These are phyloP conservation scores for Wallacemonas sp. DNA, from an alignment of 208 protist species.

Conservation along the genomic window DNA sequence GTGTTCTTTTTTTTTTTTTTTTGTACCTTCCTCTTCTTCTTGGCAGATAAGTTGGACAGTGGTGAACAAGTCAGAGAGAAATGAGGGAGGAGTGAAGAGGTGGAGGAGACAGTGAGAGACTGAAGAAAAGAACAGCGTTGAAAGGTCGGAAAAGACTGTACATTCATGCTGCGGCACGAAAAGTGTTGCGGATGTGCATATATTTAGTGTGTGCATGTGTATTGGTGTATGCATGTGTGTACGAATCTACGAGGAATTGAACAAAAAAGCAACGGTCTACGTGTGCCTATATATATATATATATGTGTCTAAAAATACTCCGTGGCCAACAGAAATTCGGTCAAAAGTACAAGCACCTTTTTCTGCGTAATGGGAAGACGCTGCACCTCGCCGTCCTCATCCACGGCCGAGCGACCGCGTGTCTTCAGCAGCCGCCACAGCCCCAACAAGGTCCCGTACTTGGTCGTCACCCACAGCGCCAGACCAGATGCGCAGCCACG, in stretches of 20 bases:
- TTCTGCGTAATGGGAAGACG: conserved; percentile 53
- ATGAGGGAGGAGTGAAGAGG: neutral
- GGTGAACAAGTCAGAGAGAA: conserved; percentile 10
- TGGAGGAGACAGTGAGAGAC: too few species aligned
- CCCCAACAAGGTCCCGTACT: conserved; percentile 57
- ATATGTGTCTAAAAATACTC: conserved; percentile 51
- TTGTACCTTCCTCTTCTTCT: too few species aligned
- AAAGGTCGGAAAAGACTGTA: too few species aligned
- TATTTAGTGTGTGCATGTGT: conserved; percentile 7
- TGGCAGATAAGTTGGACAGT: conserved; percentile 4
- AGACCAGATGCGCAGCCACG: conserved; percentile 63
- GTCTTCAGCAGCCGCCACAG: conserved; percentile 49
- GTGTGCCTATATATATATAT: neutral
- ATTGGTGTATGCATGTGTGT: too few species aligned
- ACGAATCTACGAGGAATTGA: neutral
- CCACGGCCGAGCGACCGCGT: conserved; percentile 46
- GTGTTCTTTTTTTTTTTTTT: too few species aligned
- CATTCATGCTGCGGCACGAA: too few species aligned
- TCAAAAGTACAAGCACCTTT: conserved; percentile 69
- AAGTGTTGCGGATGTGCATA: too few species aligned
- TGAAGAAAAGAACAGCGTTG: too few species aligned
- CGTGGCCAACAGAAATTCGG: conserved; percentile 65
- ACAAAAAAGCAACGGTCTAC: conserved; percentile 5
- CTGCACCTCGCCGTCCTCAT: conserved; percentile 49
- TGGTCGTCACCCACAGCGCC: conserved; percentile 39